Evolutionary conservation across 805 yeast species (phyloP).

Genomic region (Wilhelminamyces savonicus): DNA sequence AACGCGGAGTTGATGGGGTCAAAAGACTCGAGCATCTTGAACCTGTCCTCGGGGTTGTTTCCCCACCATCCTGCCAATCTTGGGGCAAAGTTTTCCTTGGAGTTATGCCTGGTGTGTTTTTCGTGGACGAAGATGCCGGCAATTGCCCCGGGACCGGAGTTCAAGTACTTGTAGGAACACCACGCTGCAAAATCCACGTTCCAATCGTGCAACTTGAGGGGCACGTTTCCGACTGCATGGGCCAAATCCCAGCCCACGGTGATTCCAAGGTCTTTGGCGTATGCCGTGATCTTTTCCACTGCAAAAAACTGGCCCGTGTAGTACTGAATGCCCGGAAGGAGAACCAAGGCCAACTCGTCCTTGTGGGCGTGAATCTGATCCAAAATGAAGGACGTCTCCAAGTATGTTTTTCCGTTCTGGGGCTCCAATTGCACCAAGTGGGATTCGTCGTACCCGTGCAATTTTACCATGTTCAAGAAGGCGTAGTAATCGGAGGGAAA

Average conservation of each 20-base stretch:
- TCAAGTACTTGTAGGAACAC: slow-evolving; percentile 89
- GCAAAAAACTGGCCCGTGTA: slow-evolving; percentile 88
- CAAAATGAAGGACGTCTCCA: slow-evolving; percentile 61
- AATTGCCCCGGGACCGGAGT: slow-evolving; percentile 91
- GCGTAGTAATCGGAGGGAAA: slow-evolving; percentile 94
- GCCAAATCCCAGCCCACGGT: slow-evolving; percentile 93
- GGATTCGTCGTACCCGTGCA: slow-evolving; percentile 46
- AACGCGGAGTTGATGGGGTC: slow-evolving; percentile 82
- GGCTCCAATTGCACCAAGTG: slow-evolving; percentile 63
- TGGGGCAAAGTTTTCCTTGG: slow-evolving; percentile 38
- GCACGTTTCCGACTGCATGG: slow-evolving; percentile 88
- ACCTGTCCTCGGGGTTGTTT: slow-evolving; percentile 61
- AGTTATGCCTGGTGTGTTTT: slow-evolving; percentile 27
- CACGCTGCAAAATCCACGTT: slow-evolving; percentile 88
- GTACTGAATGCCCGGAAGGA: slow-evolving; percentile 86
- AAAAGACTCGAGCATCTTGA: slow-evolving; percentile 72
- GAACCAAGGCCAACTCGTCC: slow-evolving; percentile 62
- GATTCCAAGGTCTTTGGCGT: slow-evolving; percentile 47
- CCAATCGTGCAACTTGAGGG: slow-evolving; percentile 77
- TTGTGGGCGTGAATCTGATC: slow-evolving; percentile 47
- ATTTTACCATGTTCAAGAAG: slow-evolving; percentile 60
- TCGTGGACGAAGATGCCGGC: slow-evolving; percentile 81
- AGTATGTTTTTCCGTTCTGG: slow-evolving; percentile 45
- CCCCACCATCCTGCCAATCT: slow-evolving; percentile 99
- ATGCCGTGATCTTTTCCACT: slow-evolving; percentile 59